Evolutionary conservation across 306 rosid species (phyloP).

Genomic region (Rosa lucieae): DNA sequence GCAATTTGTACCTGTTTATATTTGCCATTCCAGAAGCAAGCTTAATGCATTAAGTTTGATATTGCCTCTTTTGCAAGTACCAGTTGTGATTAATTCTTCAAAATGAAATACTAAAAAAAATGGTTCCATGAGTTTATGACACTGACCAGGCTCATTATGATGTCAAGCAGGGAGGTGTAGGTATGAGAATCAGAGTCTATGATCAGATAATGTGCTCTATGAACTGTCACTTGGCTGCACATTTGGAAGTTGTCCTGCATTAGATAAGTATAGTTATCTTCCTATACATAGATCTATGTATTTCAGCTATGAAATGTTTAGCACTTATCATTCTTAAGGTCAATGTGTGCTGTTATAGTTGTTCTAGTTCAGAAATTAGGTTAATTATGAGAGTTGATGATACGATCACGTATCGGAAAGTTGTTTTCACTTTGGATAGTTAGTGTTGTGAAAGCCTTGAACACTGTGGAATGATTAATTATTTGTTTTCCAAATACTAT

Average conservation of each 20-base stretch:
- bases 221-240: slow-evolving; percentile 99
- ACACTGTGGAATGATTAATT: too few species aligned
- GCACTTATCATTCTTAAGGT: too few species aligned
- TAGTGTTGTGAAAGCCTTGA: too few species aligned
- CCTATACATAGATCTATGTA: too few species aligned
- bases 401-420: too few species aligned
- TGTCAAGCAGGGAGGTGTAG: slow-evolving; percentile 90
- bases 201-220: slow-evolving; percentile 98
- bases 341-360: too few species aligned
- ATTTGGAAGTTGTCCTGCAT: slow-evolving; percentile 73
- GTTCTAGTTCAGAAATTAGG: too few species aligned
- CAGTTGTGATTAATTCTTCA: neutral
- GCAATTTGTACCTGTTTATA: neutral
- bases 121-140: neutral
- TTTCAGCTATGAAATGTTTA: too few species aligned
- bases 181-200: slow-evolving; percentile 92
- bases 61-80: neutral
- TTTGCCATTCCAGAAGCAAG: neutral
- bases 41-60: neutral
- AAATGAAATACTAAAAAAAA: neutral
- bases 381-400: too few species aligned
- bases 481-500: too few species aligned
- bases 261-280: too few species aligned
- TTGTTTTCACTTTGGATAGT: too few species aligned
- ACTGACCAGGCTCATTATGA: slow-evolving; percentile 27